Evolutionary conservation across 2,329 filamentous ascomycete genomes (phyloP), one percentile per base, ranked within the genome.

Genomic region (Mycogone perniciosa): DNA sequence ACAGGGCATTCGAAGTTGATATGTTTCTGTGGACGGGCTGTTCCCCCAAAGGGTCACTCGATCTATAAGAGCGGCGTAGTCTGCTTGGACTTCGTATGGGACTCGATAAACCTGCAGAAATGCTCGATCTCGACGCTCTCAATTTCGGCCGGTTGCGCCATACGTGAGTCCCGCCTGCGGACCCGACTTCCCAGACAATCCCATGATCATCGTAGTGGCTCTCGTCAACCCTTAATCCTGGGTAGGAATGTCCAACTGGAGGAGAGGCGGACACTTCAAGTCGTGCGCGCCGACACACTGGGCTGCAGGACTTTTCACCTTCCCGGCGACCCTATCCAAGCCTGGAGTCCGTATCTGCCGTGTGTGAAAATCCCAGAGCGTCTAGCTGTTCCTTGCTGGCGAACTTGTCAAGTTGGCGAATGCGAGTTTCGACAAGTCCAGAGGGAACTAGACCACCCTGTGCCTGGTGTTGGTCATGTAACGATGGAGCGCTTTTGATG

Each of bases 371-470:
- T 8, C 30, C 30, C 13, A 46, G 50, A 5, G 47, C 53, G 7
- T 53, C 42, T 5, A 37, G 33, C 20, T 41, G 31, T 27, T 55
- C 50, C 34, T 57, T 44, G 34, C 56, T 54, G 6, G 54, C 56
- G 3, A 63, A 56, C 4, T 54, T 60, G 26, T 57, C 58, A 31
- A 67, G 57, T 33, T 61, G 60, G 37, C 59, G 61, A 45, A 66
- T 62, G 34, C 64, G 65, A 30, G 61, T 54, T 27, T 57, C 48
- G 26, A 67, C 63, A 34, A 64, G 60, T 20, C 63, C 64, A 2
- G 55, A 50, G 5, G 60, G 62, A 43, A 63, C 52, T 35, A 53
- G 37, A 46, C 54, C 54, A 8, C 57, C 45, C 2, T 53, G 38
- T 42, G 8, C 26, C 34, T 13, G 13, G 27, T 34, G 47, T 30